Evolutionary conservation across 495 filamentous ascomycete genomes (phyloP).

Genomic region (Trichocladium uniseriatum): DNA sequence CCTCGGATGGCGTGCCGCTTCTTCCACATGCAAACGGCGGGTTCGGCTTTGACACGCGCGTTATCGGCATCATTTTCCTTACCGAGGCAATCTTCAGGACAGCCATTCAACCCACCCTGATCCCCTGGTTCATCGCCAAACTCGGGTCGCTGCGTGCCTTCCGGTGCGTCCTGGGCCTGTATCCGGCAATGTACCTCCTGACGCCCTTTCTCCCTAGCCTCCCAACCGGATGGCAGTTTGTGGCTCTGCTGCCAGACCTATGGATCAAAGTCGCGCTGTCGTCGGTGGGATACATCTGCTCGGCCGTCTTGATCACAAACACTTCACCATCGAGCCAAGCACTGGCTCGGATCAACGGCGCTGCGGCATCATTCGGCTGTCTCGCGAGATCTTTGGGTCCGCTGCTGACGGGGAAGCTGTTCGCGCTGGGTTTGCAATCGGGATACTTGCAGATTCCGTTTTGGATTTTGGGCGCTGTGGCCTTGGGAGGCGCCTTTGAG

Average conservation of each 20-base stretch:
- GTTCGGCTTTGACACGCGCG: slow-evolving; percentile 1
- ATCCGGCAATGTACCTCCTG: slow-evolving; percentile 5
- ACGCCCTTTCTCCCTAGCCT: slow-evolving; percentile 7
- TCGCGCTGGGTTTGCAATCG: neutral
- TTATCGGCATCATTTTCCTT: slow-evolving; percentile 3
- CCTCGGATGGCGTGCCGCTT: too few species aligned
- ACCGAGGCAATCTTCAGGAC: slow-evolving; percentile 3
- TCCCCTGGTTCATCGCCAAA: slow-evolving; percentile 1
- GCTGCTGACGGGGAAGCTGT: slow-evolving; percentile 4
- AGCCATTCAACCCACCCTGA: neutral
- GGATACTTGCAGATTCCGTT: slow-evolving; percentile 8
- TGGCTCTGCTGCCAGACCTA: slow-evolving; percentile 1
- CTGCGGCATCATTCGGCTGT: slow-evolving; percentile 6
- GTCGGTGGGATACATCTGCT: slow-evolving; percentile 6
- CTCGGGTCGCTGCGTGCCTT: slow-evolving; percentile 1
- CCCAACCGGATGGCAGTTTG: neutral
- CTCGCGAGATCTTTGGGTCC: slow-evolving; percentile 8
- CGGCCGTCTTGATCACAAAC: slow-evolving; percentile 7
- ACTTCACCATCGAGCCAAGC: slow-evolving; percentile 2
- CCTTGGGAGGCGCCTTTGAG: slow-evolving; percentile 1
- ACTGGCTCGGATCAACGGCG: slow-evolving; percentile 10
- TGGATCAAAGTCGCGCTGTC: slow-evolving; percentile 5
- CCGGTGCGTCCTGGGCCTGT: slow-evolving; percentile 1
- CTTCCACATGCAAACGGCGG: neutral
- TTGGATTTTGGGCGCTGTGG: slow-evolving; percentile 5